Evolutionary conservation across 306 rosid species (phyloP), one percentile per base, ranked within the genome.

Genomic region (Fagus sylvatica): DNA sequence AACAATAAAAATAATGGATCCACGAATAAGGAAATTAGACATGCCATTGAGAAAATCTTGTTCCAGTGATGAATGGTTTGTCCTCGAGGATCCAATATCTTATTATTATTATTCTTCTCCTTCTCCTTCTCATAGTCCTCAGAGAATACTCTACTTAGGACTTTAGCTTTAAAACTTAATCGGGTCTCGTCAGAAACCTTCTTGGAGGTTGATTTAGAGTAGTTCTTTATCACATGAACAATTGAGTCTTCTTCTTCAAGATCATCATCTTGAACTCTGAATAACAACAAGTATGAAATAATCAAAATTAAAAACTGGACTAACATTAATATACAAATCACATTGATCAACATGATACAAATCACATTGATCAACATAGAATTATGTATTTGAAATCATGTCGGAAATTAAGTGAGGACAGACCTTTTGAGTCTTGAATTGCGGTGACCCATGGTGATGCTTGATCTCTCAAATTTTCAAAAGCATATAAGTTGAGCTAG

Each of bases 341-440:
- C 2, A 46, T 46, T 46, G 51, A 22, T 22, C 28, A 22, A 22
- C 28, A 22, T 22, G n/a, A 10, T 46, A 46, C 51, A 46, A 46
- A 46, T 46, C 51, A 46, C 2, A 46, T 46, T 46, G 51, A 22
- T 22, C 28, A 22, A 22, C 28, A 22, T 22, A 22, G 28, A 22
- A 22, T 22, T 22, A 22, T 22, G 28, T 22, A 22, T 22, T 22
- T 22, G 28, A 22, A n/a, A 22, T 22, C 51, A 46, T 46, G 51
- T 46, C 9, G 11, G 66, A 61, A 65, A 40, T 46, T 9, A 55
- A 72, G 59, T 46, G 36, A 46, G 81, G 69, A 71, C 59, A 46
- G 83, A 90, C 97, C 97, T 90, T 62, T 79, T 82, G 71, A 94
- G 88, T 87, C 90, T 89, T 77, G 91, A 82, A 69, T 86, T 85